Percentiles rank a stretch among this genome's conserved stretches.
Conservation (phyloP, 75 land plant species). For the Isoetes taiwanensis region DNA sequence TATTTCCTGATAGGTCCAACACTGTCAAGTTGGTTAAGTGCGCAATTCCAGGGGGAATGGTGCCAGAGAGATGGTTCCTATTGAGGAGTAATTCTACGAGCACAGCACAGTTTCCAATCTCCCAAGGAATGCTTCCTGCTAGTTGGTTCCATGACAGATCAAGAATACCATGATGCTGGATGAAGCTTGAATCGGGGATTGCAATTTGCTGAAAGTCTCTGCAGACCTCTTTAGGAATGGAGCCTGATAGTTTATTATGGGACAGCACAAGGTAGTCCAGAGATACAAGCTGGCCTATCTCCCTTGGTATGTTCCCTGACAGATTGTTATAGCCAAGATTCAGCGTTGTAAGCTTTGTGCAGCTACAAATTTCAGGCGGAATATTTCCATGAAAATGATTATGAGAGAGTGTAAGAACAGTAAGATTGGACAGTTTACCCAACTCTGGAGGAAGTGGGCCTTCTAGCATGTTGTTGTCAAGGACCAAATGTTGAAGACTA, state of each 20-base stretch:
- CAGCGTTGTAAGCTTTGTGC: conserved; percentile 36
- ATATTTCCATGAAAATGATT: conserved; percentile 35
- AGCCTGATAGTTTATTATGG: conserved; percentile 49
- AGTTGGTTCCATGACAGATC: conserved; percentile 47
- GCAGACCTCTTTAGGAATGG: conserved; percentile 43
- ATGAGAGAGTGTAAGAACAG: conserved; percentile 23
- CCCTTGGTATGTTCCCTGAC: conserved; percentile 43
- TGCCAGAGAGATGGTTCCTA: conserved; percentile 46
- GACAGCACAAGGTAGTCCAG: conserved; percentile 63
- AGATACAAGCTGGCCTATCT: conserved; percentile 28
- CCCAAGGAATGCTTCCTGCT: conserved; percentile 32
- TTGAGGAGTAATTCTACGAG: conserved; percentile 34
- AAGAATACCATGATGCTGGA: conserved; percentile 55
- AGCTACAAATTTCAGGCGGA: conserved; percentile 45
- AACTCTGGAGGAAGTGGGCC: conserved; percentile 26
- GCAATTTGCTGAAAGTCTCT: conserved; percentile 32
- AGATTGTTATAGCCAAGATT: conserved; percentile 51
- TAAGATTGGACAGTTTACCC: conserved; percentile 23
- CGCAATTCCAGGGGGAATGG: conserved; percentile 34
- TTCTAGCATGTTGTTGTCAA: conserved; percentile 23
- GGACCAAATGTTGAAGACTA: conserved; percentile 20
- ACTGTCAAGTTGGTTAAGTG: conserved; percentile 38
- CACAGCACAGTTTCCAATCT: conserved; percentile 31
- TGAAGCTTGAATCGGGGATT: conserved; percentile 43
- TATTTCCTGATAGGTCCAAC: conserved; percentile 54